Evolutionary conservation across 2,329 filamentous ascomycete genomes (phyloP), one percentile per base, ranked within the genome.

Genomic region (Diaporthe citriasiana): DNA sequence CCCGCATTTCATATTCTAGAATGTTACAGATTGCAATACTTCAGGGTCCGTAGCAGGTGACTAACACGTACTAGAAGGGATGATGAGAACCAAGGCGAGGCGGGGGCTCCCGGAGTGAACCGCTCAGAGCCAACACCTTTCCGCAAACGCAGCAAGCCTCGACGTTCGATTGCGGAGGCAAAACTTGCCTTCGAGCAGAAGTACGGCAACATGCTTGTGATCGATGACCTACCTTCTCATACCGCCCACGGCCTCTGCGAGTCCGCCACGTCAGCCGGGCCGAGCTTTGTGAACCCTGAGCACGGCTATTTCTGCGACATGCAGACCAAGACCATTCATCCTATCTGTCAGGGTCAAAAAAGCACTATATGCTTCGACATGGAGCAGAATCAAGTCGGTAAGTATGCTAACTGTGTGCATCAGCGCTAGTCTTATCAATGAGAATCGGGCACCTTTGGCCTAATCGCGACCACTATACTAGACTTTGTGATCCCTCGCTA

Each of bases 281-380:
- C 57, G 17, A 60, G 25, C 38, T 60, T 60, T 22, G 38, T 60
- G 38, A 60, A 60, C 17, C 38, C 35, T 10, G 38, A 30, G 57
- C 13, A 60, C 22, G 57, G 57, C 57, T 60, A 42, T 15, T 60
- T 30, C n/a, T 60, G 57, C 35, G 57, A 60, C 57, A 60, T 60
- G 57, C 25, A 30, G 15, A 45, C 57, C 6, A 60, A 45, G 38
- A 25, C 6, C 4, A 25, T 45, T 22, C 25, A 60, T 9, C 57
- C 38, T 2, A n/a, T 60, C 8, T 60, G 38, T 40, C 27, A 17
- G 57, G 12, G 9, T 4, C 13, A 45, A 38, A 30, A 45, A 13
- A 15, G 9, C 38, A 60, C 13, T 13, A 7, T 22, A 4, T 60
- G 57, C 25, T 60, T 60, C 25, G 57, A 60, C 27, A 30, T 22